Evolutionary conservation across 768 basidiomycete genomes (phyloP), one percentile per base, ranked within the genome.

Genomic region (Russula sp.): DNA sequence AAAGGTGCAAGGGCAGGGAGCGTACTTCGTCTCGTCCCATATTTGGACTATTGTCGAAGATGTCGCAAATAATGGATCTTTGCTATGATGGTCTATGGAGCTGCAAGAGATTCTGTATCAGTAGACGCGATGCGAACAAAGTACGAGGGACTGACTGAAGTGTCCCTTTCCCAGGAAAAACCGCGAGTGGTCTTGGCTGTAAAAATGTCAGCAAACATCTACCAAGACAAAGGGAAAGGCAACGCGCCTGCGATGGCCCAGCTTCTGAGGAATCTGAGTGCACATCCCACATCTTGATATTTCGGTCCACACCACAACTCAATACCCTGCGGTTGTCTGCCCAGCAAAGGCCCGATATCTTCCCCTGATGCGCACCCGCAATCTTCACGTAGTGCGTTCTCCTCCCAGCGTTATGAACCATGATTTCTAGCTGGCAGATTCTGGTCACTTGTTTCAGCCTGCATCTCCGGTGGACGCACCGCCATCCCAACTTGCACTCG

Each of bases 21-120:
- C 84, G n/a, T 58, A 93, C 90, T 93, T 93, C 41, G 88, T 95
- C 74, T 98, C 93, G 68, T 99, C 97, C 97, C 97, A 99, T 66
- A 99, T 81, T 72, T 98, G 96, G 7, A 99, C 94, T 51, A 83
- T 81, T 67, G 88, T 92, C 0, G 93, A 96, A 2, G 93, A 94
- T 0, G 96, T 95, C 0, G 94, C 96, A 68, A 99, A 99, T 5
- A 93, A 73, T n/a, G 87, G 78, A 60, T 95, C 90, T 39, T 83
- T 83, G 49, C 88, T 82, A 71, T 98, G 97, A 70, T 98, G 97
- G 68, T 98, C 93, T 73, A 99, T 90, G 47, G 89, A 88, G 70
- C 94, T 96, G 68, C 7, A 58, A 49, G 47, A 3, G 22, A 8
- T 38, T 11, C 5, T 14, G 18, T 22, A 59, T 65, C 56, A 55